phyloP scores from a whole-genome alignment of 2,329 filamentous ascomycete genomes.

The Ceratocystis albifundus region DNA sequence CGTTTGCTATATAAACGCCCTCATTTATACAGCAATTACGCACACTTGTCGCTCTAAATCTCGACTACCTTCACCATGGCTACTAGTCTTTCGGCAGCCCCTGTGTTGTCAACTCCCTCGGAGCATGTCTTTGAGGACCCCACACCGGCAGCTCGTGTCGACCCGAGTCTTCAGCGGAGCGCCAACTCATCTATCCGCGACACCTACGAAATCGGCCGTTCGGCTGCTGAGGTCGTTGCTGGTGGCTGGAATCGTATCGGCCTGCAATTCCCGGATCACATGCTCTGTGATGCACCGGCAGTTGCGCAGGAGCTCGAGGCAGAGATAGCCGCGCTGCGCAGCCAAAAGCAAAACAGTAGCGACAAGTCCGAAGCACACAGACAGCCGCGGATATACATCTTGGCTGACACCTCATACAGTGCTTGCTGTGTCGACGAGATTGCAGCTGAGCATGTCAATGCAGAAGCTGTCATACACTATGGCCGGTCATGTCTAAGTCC shows the following conservation, averaged over 20 bases:
- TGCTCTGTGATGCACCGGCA: slow-evolving; percentile 74
- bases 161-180: slow-evolving; percentile 31
- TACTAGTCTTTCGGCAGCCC: slow-evolving; percentile 40
- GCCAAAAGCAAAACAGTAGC: not conserved
- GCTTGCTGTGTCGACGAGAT: slow-evolving; percentile 96
- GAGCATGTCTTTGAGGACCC: slow-evolving; percentile 47
- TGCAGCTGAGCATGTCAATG: slow-evolving; percentile 83
- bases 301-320: slow-evolving; percentile 51
- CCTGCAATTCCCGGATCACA: slow-evolving; percentile 89
- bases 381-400: slow-evolving; percentile 55
- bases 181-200: slow-evolving; percentile 50
- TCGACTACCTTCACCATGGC: slow-evolving; percentile 31
- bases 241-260: slow-evolving; percentile 67
- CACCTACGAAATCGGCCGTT: slow-evolving; percentile 77
- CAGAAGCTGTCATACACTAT: slow-evolving; percentile 88
- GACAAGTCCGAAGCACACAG: not conserved
- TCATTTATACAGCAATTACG: no score
- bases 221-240: slow-evolving; percentile 60
- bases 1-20: not conserved
- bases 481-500: slow-evolving; percentile 86
- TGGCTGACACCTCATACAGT: slow-evolving; percentile 93
- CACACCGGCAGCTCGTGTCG: slow-evolving; percentile 30
- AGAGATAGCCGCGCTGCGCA: slow-evolving; percentile 16
- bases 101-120: slow-evolving; percentile 53
- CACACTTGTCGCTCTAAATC: not conserved